Conservation (phyloP, 371 early-diverging fungal species). For the Haplosporangium sp. region DNA sequence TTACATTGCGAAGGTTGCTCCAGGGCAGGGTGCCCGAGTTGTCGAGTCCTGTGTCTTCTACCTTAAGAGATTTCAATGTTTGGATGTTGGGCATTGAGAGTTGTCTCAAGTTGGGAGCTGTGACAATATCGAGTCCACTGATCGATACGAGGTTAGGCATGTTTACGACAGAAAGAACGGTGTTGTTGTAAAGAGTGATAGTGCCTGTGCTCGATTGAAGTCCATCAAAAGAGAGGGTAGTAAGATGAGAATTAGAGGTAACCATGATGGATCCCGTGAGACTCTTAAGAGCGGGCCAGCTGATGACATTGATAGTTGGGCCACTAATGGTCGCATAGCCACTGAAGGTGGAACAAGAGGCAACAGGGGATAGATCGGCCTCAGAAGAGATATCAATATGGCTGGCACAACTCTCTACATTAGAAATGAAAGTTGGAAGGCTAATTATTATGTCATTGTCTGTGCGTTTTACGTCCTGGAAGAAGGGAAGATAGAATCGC, state of each 20-base stretch:
- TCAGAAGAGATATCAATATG: constrained; percentile 55
- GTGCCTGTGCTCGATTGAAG: constrained; percentile 61
- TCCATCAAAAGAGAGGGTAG: constrained; percentile 57
- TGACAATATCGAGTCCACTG: constrained; percentile 60
- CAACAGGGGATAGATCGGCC: constrained; percentile 61
- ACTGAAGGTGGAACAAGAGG: constrained; percentile 58
- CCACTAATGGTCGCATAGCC: constrained; percentile 62
- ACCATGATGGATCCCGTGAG: constrained; percentile 62
- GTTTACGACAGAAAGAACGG: constrained; percentile 54
- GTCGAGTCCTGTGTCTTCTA: constrained; percentile 59
- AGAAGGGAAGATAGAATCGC: neutral
- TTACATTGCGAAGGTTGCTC: constrained; percentile 45
- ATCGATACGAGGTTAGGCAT: constrained; percentile 55
- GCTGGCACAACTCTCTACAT: constrained; percentile 38
- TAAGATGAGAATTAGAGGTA: constrained; percentile 56
- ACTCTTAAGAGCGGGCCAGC: constrained; percentile 56
- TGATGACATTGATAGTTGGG: constrained; percentile 57
- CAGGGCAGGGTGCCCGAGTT: constrained; percentile 54
- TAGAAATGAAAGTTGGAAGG: no score
- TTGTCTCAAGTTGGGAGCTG: constrained; percentile 54
- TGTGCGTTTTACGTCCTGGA: no score
- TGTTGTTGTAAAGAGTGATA: constrained; percentile 62
- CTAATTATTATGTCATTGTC: no score
- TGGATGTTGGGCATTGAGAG: constrained; percentile 60
- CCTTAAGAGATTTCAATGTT: constrained; percentile 57